Evolutionary conservation across 164 flowering plant genomes (phyloP).

Genomic region (Vitis amurensis): DNA sequence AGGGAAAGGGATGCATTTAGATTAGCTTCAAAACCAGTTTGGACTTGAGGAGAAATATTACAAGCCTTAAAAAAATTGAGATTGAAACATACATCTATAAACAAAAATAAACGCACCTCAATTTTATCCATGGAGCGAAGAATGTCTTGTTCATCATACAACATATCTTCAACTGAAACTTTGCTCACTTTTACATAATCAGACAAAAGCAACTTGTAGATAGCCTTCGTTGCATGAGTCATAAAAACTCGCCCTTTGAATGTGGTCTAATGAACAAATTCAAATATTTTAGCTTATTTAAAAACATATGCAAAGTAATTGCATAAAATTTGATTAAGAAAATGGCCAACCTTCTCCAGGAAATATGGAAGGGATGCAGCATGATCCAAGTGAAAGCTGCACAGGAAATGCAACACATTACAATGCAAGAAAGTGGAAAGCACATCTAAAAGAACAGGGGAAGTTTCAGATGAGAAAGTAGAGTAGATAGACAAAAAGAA

Average conservation of each 20-base stretch:
- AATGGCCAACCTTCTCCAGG: no score
- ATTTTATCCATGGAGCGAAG: slow-evolving; percentile 93
- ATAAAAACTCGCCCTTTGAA: slow-evolving; percentile 81
- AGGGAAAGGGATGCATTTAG: no score
- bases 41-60: neutral
- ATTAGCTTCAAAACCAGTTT: no score
- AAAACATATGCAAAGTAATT: no score
- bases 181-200: slow-evolving; percentile 83
- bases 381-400: no score
- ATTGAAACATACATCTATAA: neutral
- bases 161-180: slow-evolving; percentile 92
- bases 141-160: slow-evolving; percentile 79
- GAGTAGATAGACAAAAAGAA: no score
- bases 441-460: no score
- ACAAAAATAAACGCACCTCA: slow-evolving; percentile 48
- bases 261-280: slow-evolving; percentile 61
- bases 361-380: no score
- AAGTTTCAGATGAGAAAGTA: no score
- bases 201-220: slow-evolving; percentile 74
- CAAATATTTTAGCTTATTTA: neutral
- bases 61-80: neutral
- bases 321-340: no score
- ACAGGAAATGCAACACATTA: no score
- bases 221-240: slow-evolving; percentile 90
- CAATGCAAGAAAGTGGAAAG: no score